Evolutionary conservation across 257 asterid species (phyloP), one percentile per base, ranked within the genome.

Genomic region (Penstemon newberryi): DNA sequence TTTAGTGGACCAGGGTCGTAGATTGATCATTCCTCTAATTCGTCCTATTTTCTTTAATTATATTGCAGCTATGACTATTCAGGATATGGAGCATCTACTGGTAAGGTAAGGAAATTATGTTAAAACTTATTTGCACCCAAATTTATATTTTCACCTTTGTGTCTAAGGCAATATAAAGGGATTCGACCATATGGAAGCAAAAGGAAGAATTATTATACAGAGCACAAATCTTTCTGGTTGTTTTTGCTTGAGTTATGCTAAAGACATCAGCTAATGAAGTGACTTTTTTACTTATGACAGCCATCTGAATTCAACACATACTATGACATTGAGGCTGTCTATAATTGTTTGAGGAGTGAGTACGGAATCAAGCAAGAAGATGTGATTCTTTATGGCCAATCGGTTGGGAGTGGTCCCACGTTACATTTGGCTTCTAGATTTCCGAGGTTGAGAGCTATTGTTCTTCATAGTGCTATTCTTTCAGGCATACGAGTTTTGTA

Each of bases 381-480:
- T 54, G 39, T 54, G 38, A 54, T 54, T 54, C 11, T 54, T 33
- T 54, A 54, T 8, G 60, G 39, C 54, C 60, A 54, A 54, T 25
- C 60, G 5, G 60, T 54, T 15, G 60, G 39, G 36, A 54, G 39
- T 11, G 60, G 60, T 54, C 60, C 60, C 5, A 54, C 60, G 5
- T 54, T 54, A 54, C 60, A 54, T 54, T 15, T 54, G 38, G 60
- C 60, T 54, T 54, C 60, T 54, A 33, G 60, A 1, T 54, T 15
- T 7, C 60, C 60, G 7, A 54, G 60, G 36, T 54, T 54, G 78
- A 83, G 96, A 82, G 97, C 90, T 8, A 73, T 91, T 66, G 96
- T 94, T 78, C 99, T 94, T 59, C 99, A 94, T 50, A 94, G 99
- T 68, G 99, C 99, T 41, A 87, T 94, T 69, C 97, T 94, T 82